These are phyloP conservation scores for Verbena officinalis DNA, from an alignment of 257 asterid species.

Conservation along the genomic window DNA sequence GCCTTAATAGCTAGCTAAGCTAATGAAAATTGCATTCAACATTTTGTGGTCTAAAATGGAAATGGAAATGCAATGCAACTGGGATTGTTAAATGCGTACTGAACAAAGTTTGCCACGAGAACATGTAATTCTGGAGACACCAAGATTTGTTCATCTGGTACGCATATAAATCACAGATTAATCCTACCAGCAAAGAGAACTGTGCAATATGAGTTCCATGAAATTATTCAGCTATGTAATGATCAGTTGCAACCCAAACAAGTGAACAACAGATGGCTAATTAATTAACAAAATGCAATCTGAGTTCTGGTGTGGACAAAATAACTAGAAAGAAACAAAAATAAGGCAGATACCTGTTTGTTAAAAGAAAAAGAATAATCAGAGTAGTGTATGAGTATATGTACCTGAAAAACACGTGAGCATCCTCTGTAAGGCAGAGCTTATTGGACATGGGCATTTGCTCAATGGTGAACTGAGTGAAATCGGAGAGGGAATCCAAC, in stretches of 20 bases:
- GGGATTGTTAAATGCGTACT: background rate
- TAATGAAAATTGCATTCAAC: background rate
- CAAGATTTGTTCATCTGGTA: background rate
- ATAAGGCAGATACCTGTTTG: background rate
- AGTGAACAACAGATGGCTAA: conserved; percentile 5
- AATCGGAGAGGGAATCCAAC: conserved; percentile 51
- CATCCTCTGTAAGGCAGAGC: conserved; percentile 68
- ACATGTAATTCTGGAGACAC: background rate
- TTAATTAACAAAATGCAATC: background rate
- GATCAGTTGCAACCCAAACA: background rate
- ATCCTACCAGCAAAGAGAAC: background rate
- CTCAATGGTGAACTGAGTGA: conserved; percentile 76
- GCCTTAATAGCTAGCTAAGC: background rate
- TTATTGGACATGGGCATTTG: conserved; percentile 81
- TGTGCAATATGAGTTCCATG: background rate
- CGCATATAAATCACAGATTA: background rate
- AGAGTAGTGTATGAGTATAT: too few species aligned
- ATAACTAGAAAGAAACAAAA: conserved; percentile 1
- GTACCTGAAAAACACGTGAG: conserved; percentile 61
- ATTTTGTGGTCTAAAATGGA: background rate
- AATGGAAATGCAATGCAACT: too few species aligned
- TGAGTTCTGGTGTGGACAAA: background rate
- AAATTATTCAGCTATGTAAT: background rate
- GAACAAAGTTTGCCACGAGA: background rate
- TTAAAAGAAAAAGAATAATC: background rate